phyloP scores from a whole-genome alignment of 768 basidiomycete genomes.

The Tricholoma sp. region DNA sequence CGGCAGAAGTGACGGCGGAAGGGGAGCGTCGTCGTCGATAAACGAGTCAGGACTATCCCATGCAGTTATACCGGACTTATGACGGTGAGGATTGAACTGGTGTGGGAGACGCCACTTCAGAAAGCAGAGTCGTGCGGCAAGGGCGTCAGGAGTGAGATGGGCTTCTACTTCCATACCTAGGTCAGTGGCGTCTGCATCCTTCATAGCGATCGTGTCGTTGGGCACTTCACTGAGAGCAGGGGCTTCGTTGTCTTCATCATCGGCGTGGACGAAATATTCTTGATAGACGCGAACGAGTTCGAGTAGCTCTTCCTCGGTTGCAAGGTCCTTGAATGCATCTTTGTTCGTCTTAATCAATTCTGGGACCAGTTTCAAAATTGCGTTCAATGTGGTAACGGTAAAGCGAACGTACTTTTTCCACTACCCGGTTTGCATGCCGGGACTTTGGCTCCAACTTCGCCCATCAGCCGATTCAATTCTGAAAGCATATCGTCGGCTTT shows the following conservation, averaged over 20 bases:
- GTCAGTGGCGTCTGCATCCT: constrained; percentile 4
- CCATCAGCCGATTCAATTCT: constrained; percentile 14
- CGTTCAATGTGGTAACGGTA: neutral
- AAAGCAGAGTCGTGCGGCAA: constrained; percentile 7
- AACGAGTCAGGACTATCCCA: constrained; percentile 8
- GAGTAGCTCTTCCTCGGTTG: constrained; percentile 12
- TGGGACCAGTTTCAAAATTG: neutral
- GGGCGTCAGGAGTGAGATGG: neutral
- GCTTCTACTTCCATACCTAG: constrained; percentile 20
- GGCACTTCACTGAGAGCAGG: neutral
- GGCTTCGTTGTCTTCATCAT: neutral
- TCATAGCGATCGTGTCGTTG: neutral
- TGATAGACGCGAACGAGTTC: constrained; percentile 14
- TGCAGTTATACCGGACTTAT: neutral
- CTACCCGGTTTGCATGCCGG: neutral
- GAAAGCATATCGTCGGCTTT: constrained; percentile 13
- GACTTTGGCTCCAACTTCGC: constrained; percentile 5
- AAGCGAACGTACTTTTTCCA: neutral
- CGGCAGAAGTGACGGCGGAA: neutral
- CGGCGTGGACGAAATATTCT: constrained; percentile 10
- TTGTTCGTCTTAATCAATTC: neutral
- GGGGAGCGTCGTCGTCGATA: neutral
- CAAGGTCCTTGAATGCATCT: constrained; percentile 7
- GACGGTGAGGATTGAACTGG: constrained; percentile 9
- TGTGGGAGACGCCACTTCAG: constrained; percentile 2